A percentile compares a stretch with the other conserved stretches of the same genome.
These are phyloP conservation scores for Metarhizium anisopliae DNA, from an alignment of 2,329 filamentous ascomycete genomes.

Conservation along the genomic window DNA sequence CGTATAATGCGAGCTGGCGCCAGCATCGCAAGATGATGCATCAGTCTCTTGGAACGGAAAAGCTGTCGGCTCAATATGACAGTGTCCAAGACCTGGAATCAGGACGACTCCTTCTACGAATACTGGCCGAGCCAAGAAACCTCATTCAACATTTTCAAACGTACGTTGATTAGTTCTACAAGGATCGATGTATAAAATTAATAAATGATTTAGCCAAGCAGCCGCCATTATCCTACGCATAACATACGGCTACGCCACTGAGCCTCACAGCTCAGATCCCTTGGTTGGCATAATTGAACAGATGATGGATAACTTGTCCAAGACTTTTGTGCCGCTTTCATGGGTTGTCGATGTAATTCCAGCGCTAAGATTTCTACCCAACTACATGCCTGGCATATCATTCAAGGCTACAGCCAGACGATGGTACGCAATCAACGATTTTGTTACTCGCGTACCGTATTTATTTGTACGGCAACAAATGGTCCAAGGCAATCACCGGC, in stretches of 20 bases:
- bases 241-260: conserved; percentile 22
- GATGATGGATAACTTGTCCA: conserved; percentile 21
- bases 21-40: conserved; percentile 20
- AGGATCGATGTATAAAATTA: neutral
- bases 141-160: conserved; percentile 17
- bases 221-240: neutral
- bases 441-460: conserved; percentile 17
- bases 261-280: conserved; percentile 18
- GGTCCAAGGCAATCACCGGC: conserved; percentile 5
- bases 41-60: conserved; percentile 18
- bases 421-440: conserved; percentile 14
- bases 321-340: conserved; percentile 17
- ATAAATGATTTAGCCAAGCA: neutral
- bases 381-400: conserved; percentile 18
- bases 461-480: conserved; percentile 19
- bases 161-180: conserved; percentile 10
- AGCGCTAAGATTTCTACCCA: conserved; percentile 18
- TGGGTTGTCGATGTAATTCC: conserved; percentile 25
- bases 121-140: conserved; percentile 12
- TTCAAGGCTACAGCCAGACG: conserved; percentile 21
- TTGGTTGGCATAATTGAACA: conserved; percentile 20
- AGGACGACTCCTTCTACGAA: conserved; percentile 14
- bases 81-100: conserved; percentile 18
- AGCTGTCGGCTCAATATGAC: conserved; percentile 9
- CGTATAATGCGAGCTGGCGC: conserved; percentile 12